Evolutionary conservation across 495 filamentous ascomycete species (phyloP), one percentile per base, ranked within the genome.

Genomic region (Lasiosphaeria ovina): DNA sequence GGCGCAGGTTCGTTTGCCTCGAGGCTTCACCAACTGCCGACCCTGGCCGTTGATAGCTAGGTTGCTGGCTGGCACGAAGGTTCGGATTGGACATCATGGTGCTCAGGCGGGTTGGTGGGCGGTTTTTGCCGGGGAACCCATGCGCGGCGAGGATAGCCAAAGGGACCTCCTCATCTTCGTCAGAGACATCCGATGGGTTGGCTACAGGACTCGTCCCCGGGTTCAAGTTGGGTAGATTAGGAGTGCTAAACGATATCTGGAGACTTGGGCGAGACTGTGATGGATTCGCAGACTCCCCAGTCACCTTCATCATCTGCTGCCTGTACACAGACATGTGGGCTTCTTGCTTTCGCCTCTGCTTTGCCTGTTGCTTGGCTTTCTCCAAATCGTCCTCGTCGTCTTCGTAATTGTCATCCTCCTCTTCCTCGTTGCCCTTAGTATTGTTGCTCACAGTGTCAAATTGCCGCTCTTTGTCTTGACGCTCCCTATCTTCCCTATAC

Each of bases 261-360:
- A 80, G 61, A 57, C 75, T 67, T 44, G 80, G 62, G 73, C 80
- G 71, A 44, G 74, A 69, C 0, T 67, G 56, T 9, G 70, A 61
- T 1, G 79, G 67, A 52, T 80, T 81, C 55, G 79, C 72, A 6
- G 80, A 74, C 65, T 91, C 90, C 52, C 93, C 93, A 7, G 91
- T 96, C 17, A 95, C 88, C 69, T 96, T 97, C 90, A 92, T 95
- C 92, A 97, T 96, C 71, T 93, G 88, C 69, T 97, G 93, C 51
- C 94, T 85, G 69, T 96, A 96, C 7, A 97, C 87, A 11, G 91
- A 80, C 71, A 97, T 82, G 71, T 95, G 91, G 9, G 93, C 93
- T 69, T 96, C 91, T 66, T 97, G 92, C 75, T 93, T 95, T 59
- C 86, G 82, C 60, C 93, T 83, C 63, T 92, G 90, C 67, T 87